Evolutionary conservation across 176 grass and related monocot species (phyloP).

Genomic region (Musa schizocarpa): DNA sequence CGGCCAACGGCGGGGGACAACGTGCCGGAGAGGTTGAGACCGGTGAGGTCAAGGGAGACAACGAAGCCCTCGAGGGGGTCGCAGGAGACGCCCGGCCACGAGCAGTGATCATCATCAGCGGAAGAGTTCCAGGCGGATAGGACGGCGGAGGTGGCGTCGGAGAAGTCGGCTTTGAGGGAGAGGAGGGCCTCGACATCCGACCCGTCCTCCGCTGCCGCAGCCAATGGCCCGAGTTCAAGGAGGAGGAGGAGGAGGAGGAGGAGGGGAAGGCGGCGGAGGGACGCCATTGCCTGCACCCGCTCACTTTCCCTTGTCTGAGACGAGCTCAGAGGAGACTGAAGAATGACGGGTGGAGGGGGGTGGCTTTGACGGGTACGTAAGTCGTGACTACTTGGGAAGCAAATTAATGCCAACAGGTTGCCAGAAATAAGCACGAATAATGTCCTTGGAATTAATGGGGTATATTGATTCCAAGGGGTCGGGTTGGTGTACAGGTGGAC

Average conservation of each 20-base stretch:
- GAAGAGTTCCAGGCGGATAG: not conserved
- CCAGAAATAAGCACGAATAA: too few species aligned
- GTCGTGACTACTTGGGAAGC: too few species aligned
- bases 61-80: not conserved
- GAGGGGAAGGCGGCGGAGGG: not conserved
- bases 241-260: not conserved
- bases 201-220: not conserved
- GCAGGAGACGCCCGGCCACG: conserved; percentile 8
- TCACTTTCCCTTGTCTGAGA: too few species aligned
- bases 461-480: not conserved
- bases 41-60: conserved; percentile 28
- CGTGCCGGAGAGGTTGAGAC: conserved; percentile 52
- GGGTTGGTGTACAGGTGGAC: not conserved
- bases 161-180: not conserved
- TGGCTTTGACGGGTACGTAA: too few species aligned
- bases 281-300: not conserved
- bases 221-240: not conserved
- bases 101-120: not conserved
- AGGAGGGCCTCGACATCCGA: not conserved
- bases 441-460: too few species aligned
- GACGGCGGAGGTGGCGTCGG: not conserved
- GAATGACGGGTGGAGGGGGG: too few species aligned
- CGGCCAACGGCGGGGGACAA: conserved; percentile 38
- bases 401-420: too few species aligned
- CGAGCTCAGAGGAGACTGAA: too few species aligned